phyloP scores from a whole-genome alignment of 148 eudicot genomes.

The Cornus controversa region DNA sequence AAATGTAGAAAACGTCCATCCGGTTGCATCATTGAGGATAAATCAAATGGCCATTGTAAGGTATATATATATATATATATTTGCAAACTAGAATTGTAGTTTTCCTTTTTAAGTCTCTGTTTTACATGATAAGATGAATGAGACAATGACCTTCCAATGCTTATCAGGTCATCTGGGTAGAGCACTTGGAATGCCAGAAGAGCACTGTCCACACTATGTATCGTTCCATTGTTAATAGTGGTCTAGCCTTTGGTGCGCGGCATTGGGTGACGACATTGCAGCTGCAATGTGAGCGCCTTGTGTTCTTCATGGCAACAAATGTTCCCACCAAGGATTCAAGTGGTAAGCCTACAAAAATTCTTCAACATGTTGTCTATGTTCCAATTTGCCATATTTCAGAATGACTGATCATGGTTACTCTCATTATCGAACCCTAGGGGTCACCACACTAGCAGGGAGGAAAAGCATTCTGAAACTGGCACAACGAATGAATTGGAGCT shows the following conservation, averaged over 20 bases:
- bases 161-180: conserved; percentile 90
- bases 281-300: conserved; percentile 83
- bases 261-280: conserved; percentile 89
- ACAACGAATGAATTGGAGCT: conserved; percentile 87
- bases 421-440: conserved; percentile 41
- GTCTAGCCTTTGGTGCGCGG: conserved; percentile 86
- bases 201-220: conserved; percentile 62
- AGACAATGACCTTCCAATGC: conserved; percentile 1
- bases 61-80: conserved; percentile 26
- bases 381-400: background rate
- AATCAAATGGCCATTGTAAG: conserved; percentile 93
- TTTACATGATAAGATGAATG: too few species aligned
- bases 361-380: too few species aligned
- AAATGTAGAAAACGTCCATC: conserved; percentile 88
- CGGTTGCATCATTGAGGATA: conserved; percentile 94
- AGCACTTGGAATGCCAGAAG: conserved; percentile 86
- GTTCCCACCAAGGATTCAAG: conserved; percentile 87
- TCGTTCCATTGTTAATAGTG: conserved; percentile 73
- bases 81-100: too few species aligned
- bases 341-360: conserved; percentile 32
- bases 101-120: too few species aligned
- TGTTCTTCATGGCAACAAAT: conserved; percentile 91
- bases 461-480: conserved; percentile 86
- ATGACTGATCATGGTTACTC: background rate
- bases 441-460: conserved; percentile 87